A percentile compares a stretch with the other conserved stretches of the same genome.
Evolutionary conservation across 164 flowering plant genomes (phyloP).

Genomic region (Vitis riparia): DNA sequence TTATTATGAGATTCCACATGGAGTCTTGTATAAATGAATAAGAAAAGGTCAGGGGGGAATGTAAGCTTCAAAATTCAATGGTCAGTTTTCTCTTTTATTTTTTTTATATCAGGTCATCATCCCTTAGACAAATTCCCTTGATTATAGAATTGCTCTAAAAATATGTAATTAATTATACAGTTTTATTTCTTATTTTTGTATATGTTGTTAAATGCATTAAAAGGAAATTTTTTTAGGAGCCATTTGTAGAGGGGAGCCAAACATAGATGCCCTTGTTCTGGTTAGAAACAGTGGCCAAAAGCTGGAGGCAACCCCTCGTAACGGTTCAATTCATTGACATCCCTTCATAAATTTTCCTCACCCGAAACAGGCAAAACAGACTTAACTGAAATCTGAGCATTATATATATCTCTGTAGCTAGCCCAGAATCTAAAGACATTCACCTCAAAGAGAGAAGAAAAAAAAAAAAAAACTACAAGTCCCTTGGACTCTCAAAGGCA

Average conservation of each 20-base stretch:
- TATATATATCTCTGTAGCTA: background rate
- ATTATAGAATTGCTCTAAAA: too few relatives aligned
- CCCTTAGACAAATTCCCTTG: too few relatives aligned
- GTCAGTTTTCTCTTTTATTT: too few relatives aligned
- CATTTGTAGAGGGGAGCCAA: conserved; percentile 1
- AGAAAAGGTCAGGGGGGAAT: too few relatives aligned
- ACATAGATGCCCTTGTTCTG: background rate
- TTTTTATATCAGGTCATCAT: too few relatives aligned
- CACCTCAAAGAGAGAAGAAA: background rate
- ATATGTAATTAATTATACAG: too few relatives aligned
- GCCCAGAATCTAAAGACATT: background rate
- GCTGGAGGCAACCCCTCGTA: background rate
- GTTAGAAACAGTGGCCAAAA: conserved; percentile 5
- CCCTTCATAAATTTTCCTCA: conserved; percentile 1
- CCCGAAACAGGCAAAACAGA: conserved; percentile 7
- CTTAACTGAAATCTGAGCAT: background rate
- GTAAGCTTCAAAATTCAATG: too few relatives aligned
- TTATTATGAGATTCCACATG: too few relatives aligned
- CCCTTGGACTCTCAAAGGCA: background rate
- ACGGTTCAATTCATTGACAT: background rate
- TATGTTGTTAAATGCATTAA: too few relatives aligned
- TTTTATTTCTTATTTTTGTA: too few relatives aligned
- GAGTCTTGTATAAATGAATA: too few relatives aligned
- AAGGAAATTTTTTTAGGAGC: background rate
- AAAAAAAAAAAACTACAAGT: background rate